Evolutionary conservation across 1,284 basidiomycete species (phyloP).

Genomic region (Xerocomus amazonicus): DNA sequence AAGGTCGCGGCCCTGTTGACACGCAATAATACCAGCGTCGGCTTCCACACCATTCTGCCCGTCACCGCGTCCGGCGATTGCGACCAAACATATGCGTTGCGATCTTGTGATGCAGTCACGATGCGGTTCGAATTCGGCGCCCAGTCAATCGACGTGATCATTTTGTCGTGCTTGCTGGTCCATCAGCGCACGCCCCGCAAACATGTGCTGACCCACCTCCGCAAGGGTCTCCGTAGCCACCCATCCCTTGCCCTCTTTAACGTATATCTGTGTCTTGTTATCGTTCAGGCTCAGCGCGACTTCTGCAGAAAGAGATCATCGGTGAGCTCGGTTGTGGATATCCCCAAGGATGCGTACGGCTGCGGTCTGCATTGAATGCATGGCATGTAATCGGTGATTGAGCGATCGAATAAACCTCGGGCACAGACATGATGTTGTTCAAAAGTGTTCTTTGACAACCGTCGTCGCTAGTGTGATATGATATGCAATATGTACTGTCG

Average conservation of each 20-base stretch:
- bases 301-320: conserved; percentile 53
- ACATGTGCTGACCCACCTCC: conserved; percentile 56
- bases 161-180: conserved; percentile 87
- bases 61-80: conserved; percentile 71
- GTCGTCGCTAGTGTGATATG: too few relatives aligned
- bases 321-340: conserved; percentile 6
- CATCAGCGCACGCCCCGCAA: too few relatives aligned
- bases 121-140: conserved; percentile 95
- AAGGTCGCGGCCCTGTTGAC: conserved; percentile 96
- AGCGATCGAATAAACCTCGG: conserved; percentile 77
- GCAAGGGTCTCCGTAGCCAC: conserved; percentile 74
- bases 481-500: too few relatives aligned
- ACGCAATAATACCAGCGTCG: conserved; percentile 92
- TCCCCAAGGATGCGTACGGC: conserved; percentile 52
- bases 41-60: conserved; percentile 81
- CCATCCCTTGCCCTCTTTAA: conserved; percentile 70
- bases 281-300: conserved; percentile 91
- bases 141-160: conserved; percentile 99
- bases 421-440: conserved; percentile 59
- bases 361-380: conserved; percentile 88
- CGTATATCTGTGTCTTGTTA: conserved; percentile 85
- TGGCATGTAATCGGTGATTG: conserved; percentile 87
- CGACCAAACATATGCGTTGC: conserved; percentile 99
- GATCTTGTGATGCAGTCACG: conserved; percentile 97
- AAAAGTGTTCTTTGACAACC: too few relatives aligned